A percentile compares a stretch with the other conserved stretches of the same genome.
Conservation (phyloP, 2,329 filamentous ascomycete species). For the Trichoderma harzianum region DNA sequence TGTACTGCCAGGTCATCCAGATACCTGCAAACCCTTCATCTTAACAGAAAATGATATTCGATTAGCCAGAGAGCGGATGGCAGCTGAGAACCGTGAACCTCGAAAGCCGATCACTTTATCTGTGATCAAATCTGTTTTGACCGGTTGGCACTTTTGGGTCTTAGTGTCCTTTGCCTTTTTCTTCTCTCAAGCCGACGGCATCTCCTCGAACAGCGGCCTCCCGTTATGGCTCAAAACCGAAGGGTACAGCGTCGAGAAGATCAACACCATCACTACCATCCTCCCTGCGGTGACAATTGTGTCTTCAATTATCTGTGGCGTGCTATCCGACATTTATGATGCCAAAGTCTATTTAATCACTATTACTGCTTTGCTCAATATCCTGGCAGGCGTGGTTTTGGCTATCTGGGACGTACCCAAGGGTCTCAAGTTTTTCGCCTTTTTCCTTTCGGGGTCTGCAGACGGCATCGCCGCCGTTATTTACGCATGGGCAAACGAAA, state of each 20-base stretch:
- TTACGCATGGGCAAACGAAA: constrained; percentile 47
- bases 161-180: constrained; percentile 28
- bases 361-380: constrained; percentile 21
- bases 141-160: constrained; percentile 32
- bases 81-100: constrained; percentile 27
- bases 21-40: constrained; percentile 27
- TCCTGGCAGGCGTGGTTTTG: constrained; percentile 29
- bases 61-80: constrained; percentile 32
- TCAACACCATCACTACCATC: constrained; percentile 49
- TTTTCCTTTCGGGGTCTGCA: constrained; percentile 33
- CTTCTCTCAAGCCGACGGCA: constrained; percentile 32
- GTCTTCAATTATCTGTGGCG: constrained; percentile 51
- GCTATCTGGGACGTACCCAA: constrained; percentile 36
- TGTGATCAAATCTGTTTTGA: constrained; percentile 27
- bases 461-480: constrained; percentile 29
- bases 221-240: constrained; percentile 33
- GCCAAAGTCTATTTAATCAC: constrained; percentile 35
- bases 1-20: constrained; percentile 32
- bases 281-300: constrained; percentile 39
- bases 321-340: constrained; percentile 52
- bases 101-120: constrained; percentile 28
- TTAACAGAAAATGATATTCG: constrained; percentile 27
- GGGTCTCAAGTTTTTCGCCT: constrained; percentile 34
- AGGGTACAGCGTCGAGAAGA: constrained; percentile 36
- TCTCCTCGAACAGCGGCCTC: constrained; percentile 35